Base-by-base conservation (phyloP, 768 basidiomycete genomes). In the Macrocybe gigantea region DNA sequence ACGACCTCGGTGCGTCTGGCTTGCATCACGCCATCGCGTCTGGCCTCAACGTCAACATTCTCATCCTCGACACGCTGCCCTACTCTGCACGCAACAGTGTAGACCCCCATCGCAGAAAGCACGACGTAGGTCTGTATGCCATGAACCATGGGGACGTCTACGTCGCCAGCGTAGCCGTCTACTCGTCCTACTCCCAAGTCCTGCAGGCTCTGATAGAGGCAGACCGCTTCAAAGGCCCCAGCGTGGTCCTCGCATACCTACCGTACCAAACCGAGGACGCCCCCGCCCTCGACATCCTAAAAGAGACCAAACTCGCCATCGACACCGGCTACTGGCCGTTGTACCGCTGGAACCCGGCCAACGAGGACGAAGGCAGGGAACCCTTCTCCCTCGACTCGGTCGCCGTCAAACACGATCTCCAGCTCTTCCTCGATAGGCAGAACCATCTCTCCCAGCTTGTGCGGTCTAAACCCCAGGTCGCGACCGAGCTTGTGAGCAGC, bases 61-160 rank as follows among this genome's bases (percentile, higher is more conserved):
- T 99, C 63, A 83, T 98, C 54, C 82, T 98, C 59, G 96, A 99
- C 66, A 93, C 88, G 6, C 67, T 85, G 2, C 91, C 96, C 0
- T 99, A 96, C 67, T 83, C 92, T 2, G 67, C 82, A 33, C 84
- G 92, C 46, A 81, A 84, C 59, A 65, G 74, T 22, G 73, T 68
- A 5, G 88, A 87, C 55, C 83, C 80, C 7, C 74, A 78, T 52
- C 82, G 90, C 50, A 77, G 93, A 48, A 97, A 97, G 70, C 94
- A 93, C 60, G 96, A 99, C 64, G 88, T 94, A 44, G 96, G 95
- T 2, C 73, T 99, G 43, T 99, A 99, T 60, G 96, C 95, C 22
- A 93, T 98, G 88, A 98, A 96, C 70, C 88, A 96, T 64, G 95
- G 95, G 8, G 88, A 93, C 60, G 92, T 93, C 50, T 99, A 89